Evolutionary conservation across 1,284 basidiomycete genomes (phyloP).

Genomic region (Ceratorhiza oryzae-sativae): DNA sequence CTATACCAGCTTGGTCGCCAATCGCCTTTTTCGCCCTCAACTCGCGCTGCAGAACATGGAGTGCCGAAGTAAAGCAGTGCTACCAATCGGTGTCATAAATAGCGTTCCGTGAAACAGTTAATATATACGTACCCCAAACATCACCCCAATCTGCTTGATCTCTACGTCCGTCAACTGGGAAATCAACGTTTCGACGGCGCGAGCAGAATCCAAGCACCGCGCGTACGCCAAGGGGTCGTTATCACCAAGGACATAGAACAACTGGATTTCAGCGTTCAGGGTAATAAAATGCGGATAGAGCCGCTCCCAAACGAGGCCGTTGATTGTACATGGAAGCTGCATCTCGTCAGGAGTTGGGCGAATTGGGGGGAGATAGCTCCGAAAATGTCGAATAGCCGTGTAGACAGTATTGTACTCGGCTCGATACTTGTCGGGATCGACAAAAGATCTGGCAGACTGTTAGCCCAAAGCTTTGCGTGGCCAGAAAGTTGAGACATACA

Average conservation of each 20-base stretch:
- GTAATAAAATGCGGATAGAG: slow-evolving; percentile 26
- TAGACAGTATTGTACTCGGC: slow-evolving; percentile 20
- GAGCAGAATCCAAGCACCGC: slow-evolving; percentile 6
- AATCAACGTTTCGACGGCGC: background rate
- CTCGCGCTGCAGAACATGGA: slow-evolving; percentile 6
- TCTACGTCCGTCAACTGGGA: slow-evolving; percentile 1
- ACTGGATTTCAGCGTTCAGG: slow-evolving; percentile 20
- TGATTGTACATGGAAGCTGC: background rate
- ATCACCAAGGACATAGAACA: slow-evolving; percentile 23
- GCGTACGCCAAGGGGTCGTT: slow-evolving; percentile 4
- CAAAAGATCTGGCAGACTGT: background rate
- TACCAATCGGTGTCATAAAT: too few species aligned
- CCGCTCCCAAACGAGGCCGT: slow-evolving; percentile 20
- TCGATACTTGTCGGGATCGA: slow-evolving; percentile 11
- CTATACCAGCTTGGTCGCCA: slow-evolving; percentile 13
- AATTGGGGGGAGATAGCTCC: background rate
- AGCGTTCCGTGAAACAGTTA: too few species aligned
- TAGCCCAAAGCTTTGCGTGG: background rate
- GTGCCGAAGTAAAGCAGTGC: slow-evolving; percentile 23
- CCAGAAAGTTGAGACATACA: slow-evolving; percentile 1
- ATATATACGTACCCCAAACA: slow-evolving; percentile 16
- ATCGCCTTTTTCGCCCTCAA: background rate
- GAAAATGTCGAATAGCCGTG: slow-evolving; percentile 20
- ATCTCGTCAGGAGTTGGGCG: background rate
- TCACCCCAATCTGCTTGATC: slow-evolving; percentile 18